phyloP scores from a whole-genome alignment of 306 rosid species.

The Corylus americana region DNA sequence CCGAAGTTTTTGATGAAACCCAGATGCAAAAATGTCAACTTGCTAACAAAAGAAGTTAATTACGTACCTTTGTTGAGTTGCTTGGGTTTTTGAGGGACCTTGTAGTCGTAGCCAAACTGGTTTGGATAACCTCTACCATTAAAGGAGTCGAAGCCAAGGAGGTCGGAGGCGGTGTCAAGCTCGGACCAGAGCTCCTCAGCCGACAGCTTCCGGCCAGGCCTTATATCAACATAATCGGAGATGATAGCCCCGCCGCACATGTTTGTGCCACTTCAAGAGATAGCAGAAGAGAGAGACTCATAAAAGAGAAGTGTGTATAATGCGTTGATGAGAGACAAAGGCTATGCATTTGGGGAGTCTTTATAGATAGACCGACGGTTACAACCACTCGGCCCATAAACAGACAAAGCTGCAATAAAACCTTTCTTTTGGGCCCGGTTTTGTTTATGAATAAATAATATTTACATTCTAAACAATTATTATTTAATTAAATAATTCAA shows the following conservation, averaged over 20 bases:
- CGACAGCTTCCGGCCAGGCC: conserved; percentile 46
- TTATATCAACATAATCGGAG: conserved; percentile 58
- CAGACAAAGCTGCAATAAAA: background rate
- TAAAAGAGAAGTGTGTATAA: background rate
- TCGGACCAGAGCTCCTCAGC: conserved; percentile 60
- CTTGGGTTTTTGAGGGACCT: conserved; percentile 3
- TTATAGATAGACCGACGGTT: conserved; percentile 33
- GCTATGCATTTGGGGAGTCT: background rate
- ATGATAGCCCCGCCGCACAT: conserved; percentile 99
- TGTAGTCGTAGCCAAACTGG: background rate
- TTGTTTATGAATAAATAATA: background rate
- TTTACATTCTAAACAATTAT: too few relatives aligned
- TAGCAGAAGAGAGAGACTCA: background rate
- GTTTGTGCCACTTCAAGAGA: background rate
- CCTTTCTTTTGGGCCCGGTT: conserved; percentile 1
- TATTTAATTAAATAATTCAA: too few relatives aligned
- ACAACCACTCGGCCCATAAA: background rate
- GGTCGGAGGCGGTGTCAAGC: conserved; percentile 58
- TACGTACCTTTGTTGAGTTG: conserved; percentile 19
- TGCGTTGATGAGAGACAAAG: background rate
- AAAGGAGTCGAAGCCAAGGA: conserved; percentile 46
- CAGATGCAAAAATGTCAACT: background rate
- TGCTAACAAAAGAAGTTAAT: background rate
- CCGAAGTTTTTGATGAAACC: background rate
- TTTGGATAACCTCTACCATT: conserved; percentile 1